Base-by-base conservation (phyloP, 495 filamentous ascomycete genomes). In the Xylona heveae region DNA sequence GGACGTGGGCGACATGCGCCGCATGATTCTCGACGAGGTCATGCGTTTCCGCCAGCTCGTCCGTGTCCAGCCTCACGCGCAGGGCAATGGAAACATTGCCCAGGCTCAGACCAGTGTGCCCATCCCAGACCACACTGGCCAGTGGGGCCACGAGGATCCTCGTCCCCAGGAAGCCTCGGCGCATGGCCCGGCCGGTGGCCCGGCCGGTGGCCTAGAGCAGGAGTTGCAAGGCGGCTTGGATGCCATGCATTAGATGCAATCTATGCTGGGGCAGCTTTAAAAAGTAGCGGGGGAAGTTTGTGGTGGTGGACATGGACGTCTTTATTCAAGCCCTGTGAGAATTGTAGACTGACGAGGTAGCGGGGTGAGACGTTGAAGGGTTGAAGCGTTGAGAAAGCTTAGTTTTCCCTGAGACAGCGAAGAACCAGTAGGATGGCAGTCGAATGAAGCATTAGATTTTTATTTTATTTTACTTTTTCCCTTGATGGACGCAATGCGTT, bases 1-100 rank as follows among this genome's bases (percentile, higher is more conserved):
- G 15, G 84, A 93, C 25, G 79, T 95, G 23, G 56, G 49, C 22
- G 77, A 92, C 43, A 95, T 97, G 88, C 74, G 83, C 42, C 71
- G 75, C 57, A 93, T 95, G 88, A 97, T 97, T 42, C 62, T 93
- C 38, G 75, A 83, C 15, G 88, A 97, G 49, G 90, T 95, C 6
- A 55, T 69, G 39, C 61, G 68, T 35, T 97, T 97, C 66, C 66
- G 88, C 21, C 51, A 61, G 15, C 37, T 46, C 46, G 88, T 95
- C 21, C 64, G 88, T 19, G 62, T 65, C 22, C 74, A 68, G 38
- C 56, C 58, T 8, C 45, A 51, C 27, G 57, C 63, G 41, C 48
- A 61, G 39, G 45, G 53, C 36, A 49, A 45, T 29, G 42, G 43
- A 16, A 26, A 36, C 6, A 5, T 12, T 17, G n/a, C 8, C 12